Evolutionary conservation across 257 asterid genomes (phyloP), one percentile per base, ranked within the genome.

Genomic region (Nicotiana knightiana): DNA sequence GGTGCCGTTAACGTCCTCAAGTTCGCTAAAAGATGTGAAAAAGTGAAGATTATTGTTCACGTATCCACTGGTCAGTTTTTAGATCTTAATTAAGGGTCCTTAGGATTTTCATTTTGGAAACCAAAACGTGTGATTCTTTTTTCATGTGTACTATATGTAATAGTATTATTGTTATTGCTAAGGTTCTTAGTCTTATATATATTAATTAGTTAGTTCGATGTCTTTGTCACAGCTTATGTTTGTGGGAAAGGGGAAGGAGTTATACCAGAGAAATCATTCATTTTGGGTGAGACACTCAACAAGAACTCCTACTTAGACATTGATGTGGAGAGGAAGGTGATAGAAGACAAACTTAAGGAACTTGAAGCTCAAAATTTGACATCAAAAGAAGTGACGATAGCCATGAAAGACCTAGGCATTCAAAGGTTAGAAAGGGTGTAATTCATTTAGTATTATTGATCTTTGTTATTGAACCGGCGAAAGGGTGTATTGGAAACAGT

Each of bases 381-480:
- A 0, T 81, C 85, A 21, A 68, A 80, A 48, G 90, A 88, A 81
- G 86, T 89, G 35, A 86, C 83, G 67, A 77, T 63, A 26, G 84
- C 83, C 66, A 90, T 91, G 96, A 90, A 88, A 85, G 87, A 87
- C 33, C 87, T 93, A 73, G 97, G 97, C 76, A 81, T 82, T 18
- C 87, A 88, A 85, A 93, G 96, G 97, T 39, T 39, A 9, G 55
- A 10, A 51, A 51, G 11, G 16, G 17, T 3, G 5, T 3, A 11
- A 12, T 12, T 51, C 55, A 11, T 51, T 6, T 39, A 12, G 16
- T 1, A 5, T 51, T 9, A 48, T 3, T 48, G 16, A 48, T 37
- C 43, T 37, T 37, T 39, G 9, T 39, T 39, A 39, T 39, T 39
- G 46, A 39, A 39, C 9, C 46, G 9, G 6, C 46, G 46, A 39